Evolutionary conservation across 1,284 basidiomycete genomes (phyloP).

Genomic region (Irpex sp.): DNA sequence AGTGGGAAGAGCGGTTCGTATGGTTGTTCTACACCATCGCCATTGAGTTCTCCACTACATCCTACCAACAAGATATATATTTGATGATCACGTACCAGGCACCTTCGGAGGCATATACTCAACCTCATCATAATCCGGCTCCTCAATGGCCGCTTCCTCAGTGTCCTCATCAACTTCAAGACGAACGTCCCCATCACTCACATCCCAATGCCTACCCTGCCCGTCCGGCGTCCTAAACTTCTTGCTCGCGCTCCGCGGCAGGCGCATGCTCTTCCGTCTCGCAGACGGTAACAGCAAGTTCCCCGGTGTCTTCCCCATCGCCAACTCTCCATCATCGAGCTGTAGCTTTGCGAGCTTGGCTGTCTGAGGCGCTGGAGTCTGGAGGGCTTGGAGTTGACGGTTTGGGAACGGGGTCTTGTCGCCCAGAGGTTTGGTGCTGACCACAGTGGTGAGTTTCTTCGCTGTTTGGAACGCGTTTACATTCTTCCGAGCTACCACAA

Average conservation of each 20-base stretch:
- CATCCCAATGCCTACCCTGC: constrained; percentile 69
- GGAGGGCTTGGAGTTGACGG: constrained; percentile 32
- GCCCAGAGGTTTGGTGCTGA: constrained; percentile 42
- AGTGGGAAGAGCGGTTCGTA: constrained; percentile 33
- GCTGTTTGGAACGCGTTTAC: neutral
- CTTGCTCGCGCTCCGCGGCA: constrained; percentile 18
- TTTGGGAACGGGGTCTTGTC: constrained; percentile 59
- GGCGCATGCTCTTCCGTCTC: constrained; percentile 41
- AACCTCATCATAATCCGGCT: constrained; percentile 60
- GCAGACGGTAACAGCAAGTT: constrained; percentile 54
- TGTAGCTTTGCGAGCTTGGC: constrained; percentile 29
- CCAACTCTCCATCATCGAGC: constrained; percentile 13
- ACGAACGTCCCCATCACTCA: constrained; percentile 58
- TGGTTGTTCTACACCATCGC: constrained; percentile 18
- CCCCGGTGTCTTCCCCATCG: constrained; percentile 29
- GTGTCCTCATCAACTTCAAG: constrained; percentile 16
- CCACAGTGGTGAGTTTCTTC: constrained; percentile 12
- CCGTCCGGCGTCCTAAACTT: constrained; percentile 64
- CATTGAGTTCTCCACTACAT: neutral
- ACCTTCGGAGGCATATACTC: constrained; percentile 78
- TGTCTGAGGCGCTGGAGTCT: constrained; percentile 26
- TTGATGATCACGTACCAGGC: constrained; percentile 40
- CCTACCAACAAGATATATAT: neutral
- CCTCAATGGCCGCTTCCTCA: constrained; percentile 22
- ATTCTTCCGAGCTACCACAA: constrained; percentile 15